Percentiles rank a stretch among this genome's conserved stretches.
Conservation (phyloP, 129 eudicot genomes). For the Tagetes erecta region DNA sequence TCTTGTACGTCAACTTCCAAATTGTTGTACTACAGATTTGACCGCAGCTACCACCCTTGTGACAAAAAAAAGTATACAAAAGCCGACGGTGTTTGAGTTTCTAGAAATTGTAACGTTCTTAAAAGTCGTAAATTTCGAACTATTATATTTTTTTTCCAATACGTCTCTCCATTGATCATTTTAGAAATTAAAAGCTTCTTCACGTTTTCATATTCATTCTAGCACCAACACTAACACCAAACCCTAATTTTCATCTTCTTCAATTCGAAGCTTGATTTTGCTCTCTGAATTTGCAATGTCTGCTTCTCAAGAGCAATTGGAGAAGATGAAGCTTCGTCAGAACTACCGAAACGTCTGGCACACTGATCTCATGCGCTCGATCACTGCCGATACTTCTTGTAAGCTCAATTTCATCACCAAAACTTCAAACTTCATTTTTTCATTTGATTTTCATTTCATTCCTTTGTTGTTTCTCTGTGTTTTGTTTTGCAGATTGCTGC, state of each 20-base stretch:
- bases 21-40: too few species aligned
- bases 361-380: conserved; percentile 43
- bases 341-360: conserved; percentile 47
- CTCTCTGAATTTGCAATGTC: conserved; percentile 16
- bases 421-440: background rate
- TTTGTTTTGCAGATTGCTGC: conserved; percentile 35
- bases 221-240: background rate
- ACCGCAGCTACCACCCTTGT: too few species aligned
- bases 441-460: background rate
- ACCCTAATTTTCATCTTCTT: conserved; percentile 14
- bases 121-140: conserved; percentile 14
- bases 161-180: background rate
- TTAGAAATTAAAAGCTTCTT: background rate
- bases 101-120: conserved; percentile 4
- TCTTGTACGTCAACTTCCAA: too few species aligned
- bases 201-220: background rate
- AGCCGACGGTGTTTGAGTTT: background rate
- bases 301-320: conserved; percentile 32
- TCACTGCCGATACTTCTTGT: conserved; percentile 49
- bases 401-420: background rate
- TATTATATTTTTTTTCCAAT: background rate
- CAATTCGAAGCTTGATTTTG: background rate
- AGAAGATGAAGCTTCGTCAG: conserved; percentile 49
- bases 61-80: background rate
- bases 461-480: background rate